These are phyloP conservation scores for Phaeosphaeria sp. DNA, from an alignment of 2,329 filamentous ascomycete species.

Conservation along the genomic window DNA sequence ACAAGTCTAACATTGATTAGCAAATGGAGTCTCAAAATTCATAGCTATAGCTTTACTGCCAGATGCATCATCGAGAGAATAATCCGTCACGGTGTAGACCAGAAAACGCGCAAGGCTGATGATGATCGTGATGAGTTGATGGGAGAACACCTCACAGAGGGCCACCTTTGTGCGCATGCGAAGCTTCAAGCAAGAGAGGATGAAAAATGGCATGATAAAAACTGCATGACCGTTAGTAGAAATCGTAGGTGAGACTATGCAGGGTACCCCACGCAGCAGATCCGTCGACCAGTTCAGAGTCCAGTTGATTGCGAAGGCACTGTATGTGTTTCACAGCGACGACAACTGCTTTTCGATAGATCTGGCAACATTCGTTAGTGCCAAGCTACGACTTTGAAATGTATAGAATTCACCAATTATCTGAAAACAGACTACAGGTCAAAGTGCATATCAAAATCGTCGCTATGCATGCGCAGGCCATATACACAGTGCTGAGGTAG, in stretches of 20 bases:
- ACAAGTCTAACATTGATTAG: constrained; percentile 15
- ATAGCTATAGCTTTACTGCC: constrained; percentile 17
- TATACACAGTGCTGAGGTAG: constrained; percentile 13
- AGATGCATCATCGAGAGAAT: constrained; percentile 21
- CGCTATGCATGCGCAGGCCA: constrained; percentile 16
- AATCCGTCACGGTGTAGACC: constrained; percentile 23
- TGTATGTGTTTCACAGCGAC: constrained; percentile 28
- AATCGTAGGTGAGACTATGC: not conserved
- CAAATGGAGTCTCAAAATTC: not conserved
- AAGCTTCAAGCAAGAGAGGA: constrained; percentile 29
- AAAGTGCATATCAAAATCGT: constrained; percentile 24
- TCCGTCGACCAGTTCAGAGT: constrained; percentile 25
- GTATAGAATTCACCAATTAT: constrained; percentile 23
- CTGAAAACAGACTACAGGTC: constrained; percentile 12
- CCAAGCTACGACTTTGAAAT: too few relatives aligned
- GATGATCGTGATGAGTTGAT: constrained; percentile 26
- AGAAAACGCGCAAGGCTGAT: constrained; percentile 30
- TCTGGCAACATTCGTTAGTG: not conserved
- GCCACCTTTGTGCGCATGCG: constrained; percentile 29
- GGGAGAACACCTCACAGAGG: constrained; percentile 27
- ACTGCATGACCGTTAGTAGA: constrained; percentile 9
- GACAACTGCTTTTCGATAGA: constrained; percentile 24
- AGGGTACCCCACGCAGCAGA: constrained; percentile 17
- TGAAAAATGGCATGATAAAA: constrained; percentile 30
- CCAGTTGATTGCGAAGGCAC: constrained; percentile 20